phyloP scores from a whole-genome alignment of 1,284 basidiomycete genomes.

The Sanguinoderma infundibulare region DNA sequence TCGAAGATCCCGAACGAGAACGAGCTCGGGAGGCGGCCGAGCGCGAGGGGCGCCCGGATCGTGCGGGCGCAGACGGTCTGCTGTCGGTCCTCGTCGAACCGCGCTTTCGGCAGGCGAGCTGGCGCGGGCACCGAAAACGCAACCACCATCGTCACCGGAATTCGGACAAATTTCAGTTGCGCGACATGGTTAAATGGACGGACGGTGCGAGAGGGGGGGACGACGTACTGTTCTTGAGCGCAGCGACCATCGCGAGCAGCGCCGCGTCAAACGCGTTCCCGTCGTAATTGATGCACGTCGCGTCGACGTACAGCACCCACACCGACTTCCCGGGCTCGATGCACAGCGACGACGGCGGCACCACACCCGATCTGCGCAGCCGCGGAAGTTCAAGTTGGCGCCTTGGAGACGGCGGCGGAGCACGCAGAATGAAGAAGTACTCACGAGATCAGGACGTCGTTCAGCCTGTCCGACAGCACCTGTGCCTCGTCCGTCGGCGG shows the following conservation, averaged over 20 bases:
- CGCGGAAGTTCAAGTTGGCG: too few relatives aligned
- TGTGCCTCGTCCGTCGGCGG: constrained; percentile 94
- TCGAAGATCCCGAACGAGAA: constrained; percentile 86
- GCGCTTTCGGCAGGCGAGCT: constrained; percentile 81
- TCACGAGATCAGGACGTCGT: constrained; percentile 78
- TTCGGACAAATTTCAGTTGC: neutral
- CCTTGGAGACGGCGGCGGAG: neutral
- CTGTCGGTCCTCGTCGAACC: constrained; percentile 70
- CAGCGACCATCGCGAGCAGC: constrained; percentile 85
- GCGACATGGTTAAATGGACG: too few relatives aligned
- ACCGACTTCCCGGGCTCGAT: constrained; percentile 83
- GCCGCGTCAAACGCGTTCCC: constrained; percentile 95
- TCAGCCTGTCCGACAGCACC: constrained; percentile 81
- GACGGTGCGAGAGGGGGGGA: neutral
- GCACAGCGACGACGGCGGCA: constrained; percentile 74
- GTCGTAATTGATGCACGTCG: constrained; percentile 96
- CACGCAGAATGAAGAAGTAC: constrained; percentile 22
- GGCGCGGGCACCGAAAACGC: constrained; percentile 3
- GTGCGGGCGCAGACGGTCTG: constrained; percentile 70
- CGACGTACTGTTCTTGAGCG: constrained; percentile 80
- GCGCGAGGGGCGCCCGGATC: constrained; percentile 49
- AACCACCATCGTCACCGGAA: neutral
- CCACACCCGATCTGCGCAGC: constrained; percentile 61
- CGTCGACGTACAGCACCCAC: constrained; percentile 94
- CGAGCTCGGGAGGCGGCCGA: constrained; percentile 58